Percentiles rank a stretch among this genome's conserved stretches.
phyloP scores from a whole-genome alignment of 805 yeast species.

The Blastobotrys chiropterorum region DNA sequence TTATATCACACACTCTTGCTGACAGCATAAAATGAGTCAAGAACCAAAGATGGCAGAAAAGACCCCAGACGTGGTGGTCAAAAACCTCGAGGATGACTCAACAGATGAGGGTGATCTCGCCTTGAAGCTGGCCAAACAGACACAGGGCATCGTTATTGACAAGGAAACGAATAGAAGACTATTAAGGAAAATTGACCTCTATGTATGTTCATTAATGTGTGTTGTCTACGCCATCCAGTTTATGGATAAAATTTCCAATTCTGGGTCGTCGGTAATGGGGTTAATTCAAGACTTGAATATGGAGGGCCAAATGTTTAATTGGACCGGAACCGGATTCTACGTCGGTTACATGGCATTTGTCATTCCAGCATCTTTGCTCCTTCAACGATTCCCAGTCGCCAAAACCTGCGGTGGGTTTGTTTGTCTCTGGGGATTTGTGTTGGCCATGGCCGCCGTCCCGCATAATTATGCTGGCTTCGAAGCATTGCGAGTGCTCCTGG shows the following conservation, averaged over 20 bases:
- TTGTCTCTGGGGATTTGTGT: constrained; percentile 56
- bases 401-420: constrained; percentile 44
- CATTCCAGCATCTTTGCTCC: constrained; percentile 38
- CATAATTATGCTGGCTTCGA: constrained; percentile 41
- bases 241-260: constrained; percentile 53
- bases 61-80: background rate
- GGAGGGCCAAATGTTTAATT: constrained; percentile 36
- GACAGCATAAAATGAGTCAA: no score
- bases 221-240: constrained; percentile 47
- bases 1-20: no score
- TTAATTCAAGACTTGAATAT: constrained; percentile 40
- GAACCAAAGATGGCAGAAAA: background rate
- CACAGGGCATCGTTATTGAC: constrained; percentile 15
- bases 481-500: constrained; percentile 44
- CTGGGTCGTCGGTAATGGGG: constrained; percentile 51
- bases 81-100: background rate
- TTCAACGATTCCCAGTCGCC: constrained; percentile 55
- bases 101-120: constrained; percentile 7
- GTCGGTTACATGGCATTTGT: constrained; percentile 59
- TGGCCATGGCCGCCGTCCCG: constrained; percentile 46
- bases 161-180: constrained; percentile 28
- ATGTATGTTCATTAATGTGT: constrained; percentile 46
- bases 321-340: constrained; percentile 58
- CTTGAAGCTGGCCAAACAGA: constrained; percentile 5
- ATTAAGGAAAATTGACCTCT: constrained; percentile 46